A percentile compares a stretch with the other conserved stretches of the same genome.
Conservation (phyloP, 768 basidiomycete species). For the Tylopilus rubrobrunneus region DNA sequence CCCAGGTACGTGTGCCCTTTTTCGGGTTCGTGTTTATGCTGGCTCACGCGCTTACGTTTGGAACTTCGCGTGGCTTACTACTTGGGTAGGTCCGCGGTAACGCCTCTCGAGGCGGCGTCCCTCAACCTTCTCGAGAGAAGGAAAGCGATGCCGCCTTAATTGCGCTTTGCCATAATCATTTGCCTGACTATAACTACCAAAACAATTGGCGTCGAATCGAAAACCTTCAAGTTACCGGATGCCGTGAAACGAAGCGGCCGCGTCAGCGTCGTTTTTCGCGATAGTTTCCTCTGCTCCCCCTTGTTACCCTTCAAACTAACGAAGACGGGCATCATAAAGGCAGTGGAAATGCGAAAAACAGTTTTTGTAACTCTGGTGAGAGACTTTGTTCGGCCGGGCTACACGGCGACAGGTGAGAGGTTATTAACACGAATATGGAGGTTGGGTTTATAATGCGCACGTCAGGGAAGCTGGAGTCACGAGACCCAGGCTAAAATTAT, state of each 20-base stretch:
- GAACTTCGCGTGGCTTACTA: neutral
- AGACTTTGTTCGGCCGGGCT: neutral
- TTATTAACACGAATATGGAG: slow-evolving; percentile 9
- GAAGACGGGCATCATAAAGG: neutral
- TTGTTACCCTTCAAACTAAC: neutral
- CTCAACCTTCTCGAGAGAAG: slow-evolving; percentile 2
- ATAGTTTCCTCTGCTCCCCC: neutral
- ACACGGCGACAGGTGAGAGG: slow-evolving; percentile 5
- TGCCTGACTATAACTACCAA: slow-evolving; percentile 8
- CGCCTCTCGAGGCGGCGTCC: slow-evolving; percentile 4
- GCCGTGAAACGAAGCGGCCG: slow-evolving; percentile 16
- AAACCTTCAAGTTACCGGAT: slow-evolving; percentile 14
- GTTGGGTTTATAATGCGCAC: neutral
- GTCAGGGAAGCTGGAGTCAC: slow-evolving; percentile 3
- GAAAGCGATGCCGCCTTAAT: slow-evolving; percentile 26
- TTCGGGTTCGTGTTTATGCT: neutral
- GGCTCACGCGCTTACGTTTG: neutral
- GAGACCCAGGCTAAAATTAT: neutral
- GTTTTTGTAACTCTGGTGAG: neutral
- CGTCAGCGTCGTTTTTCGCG: slow-evolving; percentile 2
- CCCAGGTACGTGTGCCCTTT: neutral
- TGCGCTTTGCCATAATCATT: slow-evolving; percentile 19
- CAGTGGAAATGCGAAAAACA: neutral
- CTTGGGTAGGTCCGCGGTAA: slow-evolving; percentile 15
- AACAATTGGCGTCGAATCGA: slow-evolving; percentile 6